Evolutionary conservation across 1,284 basidiomycete genomes (phyloP).

Genomic region (Trametes sp.): DNA sequence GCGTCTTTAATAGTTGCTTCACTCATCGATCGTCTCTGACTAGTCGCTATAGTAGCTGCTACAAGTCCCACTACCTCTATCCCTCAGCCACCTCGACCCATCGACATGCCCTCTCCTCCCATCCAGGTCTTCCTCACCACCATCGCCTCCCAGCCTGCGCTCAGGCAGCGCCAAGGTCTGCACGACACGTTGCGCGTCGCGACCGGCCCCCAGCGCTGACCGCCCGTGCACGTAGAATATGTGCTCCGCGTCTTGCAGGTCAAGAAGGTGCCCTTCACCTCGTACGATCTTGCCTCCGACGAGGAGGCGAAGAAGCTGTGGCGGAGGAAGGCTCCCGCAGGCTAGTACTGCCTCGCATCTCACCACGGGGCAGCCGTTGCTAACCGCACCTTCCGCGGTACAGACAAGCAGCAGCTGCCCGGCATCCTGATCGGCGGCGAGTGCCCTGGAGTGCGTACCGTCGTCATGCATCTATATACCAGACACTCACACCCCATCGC

Average conservation of each 20-base stretch:
- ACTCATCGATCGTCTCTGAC: no score
- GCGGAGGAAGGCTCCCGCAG: constrained; percentile 76
- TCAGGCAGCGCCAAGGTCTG: constrained; percentile 71
- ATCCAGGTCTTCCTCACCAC: constrained; percentile 86
- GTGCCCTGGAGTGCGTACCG: constrained; percentile 60
- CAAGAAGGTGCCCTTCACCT: constrained; percentile 81
- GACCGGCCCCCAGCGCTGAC: not conserved
- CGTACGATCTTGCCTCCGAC: constrained; percentile 84
- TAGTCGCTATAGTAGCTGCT: no score
- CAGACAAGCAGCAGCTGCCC: constrained; percentile 82
- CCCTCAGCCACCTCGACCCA: no score
- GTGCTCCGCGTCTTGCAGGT: constrained; percentile 79
- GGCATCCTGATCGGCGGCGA: constrained; percentile 79
- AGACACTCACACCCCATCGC: not conserved
- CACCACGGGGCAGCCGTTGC: not conserved
- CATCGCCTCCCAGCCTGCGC: constrained; percentile 78
- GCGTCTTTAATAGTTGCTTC: no score
- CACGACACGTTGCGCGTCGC: not conserved
- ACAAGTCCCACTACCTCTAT: no score
- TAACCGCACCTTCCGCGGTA: constrained; percentile 9
- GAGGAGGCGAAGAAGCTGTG: constrained; percentile 80
- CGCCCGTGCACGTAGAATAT: constrained; percentile 57
- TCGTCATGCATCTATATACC: not conserved
- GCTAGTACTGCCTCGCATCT: constrained; percentile 46
- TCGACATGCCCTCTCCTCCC: constrained; percentile 81